A percentile compares a stretch with the other conserved stretches of the same genome.
These are phyloP conservation scores for Thalia dealbata DNA, from an alignment of 176 grass and related monocot genomes.

Conservation along the genomic window DNA sequence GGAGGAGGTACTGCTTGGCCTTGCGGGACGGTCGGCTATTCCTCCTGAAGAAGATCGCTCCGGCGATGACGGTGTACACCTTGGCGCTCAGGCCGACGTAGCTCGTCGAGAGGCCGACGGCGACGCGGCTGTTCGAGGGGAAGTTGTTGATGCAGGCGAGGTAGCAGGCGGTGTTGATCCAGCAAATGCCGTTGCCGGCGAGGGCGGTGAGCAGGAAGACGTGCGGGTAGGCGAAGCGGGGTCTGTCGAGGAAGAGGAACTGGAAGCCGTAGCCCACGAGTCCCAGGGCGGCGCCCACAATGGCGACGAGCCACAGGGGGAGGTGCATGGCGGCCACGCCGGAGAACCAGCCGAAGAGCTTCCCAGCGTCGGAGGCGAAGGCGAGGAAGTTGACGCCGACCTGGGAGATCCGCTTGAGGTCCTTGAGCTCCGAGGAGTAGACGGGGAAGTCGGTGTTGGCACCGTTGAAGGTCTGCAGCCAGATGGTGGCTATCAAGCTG, in stretches of 20 bases:
- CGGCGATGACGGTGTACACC: constrained; percentile 53
- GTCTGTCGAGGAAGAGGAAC: constrained; percentile 55
- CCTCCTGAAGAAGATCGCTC: constrained; percentile 17
- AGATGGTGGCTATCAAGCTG: constrained; percentile 80
- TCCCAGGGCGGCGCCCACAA: constrained; percentile 47
- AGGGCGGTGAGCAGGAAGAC: constrained; percentile 73
- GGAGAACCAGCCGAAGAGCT: constrained; percentile 84
- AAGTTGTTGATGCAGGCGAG: constrained; percentile 88
- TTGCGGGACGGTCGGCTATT: background rate
- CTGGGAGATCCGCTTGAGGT: constrained; percentile 72
- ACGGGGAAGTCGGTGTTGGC: constrained; percentile 88
- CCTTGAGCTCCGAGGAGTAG: constrained; percentile 82
- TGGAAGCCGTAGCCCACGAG: constrained; percentile 79
- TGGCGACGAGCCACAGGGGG: constrained; percentile 59
- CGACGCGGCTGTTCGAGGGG: constrained; percentile 55
- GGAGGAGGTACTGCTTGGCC: constrained; percentile 61
- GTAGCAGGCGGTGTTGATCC: constrained; percentile 97
- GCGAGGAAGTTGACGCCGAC: constrained; percentile 83
- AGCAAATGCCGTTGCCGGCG: constrained; percentile 90
- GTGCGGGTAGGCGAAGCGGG: constrained; percentile 56
- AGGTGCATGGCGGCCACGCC: constrained; percentile 55
- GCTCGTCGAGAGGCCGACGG: constrained; percentile 66
- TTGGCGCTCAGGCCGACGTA: constrained; percentile 93
- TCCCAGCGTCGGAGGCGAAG: constrained; percentile 86
- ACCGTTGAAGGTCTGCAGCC: constrained; percentile 90